Evolutionary conservation across 805 yeast genomes (phyloP).

Genomic region (Cyberlindnera samutprakarnensis): DNA sequence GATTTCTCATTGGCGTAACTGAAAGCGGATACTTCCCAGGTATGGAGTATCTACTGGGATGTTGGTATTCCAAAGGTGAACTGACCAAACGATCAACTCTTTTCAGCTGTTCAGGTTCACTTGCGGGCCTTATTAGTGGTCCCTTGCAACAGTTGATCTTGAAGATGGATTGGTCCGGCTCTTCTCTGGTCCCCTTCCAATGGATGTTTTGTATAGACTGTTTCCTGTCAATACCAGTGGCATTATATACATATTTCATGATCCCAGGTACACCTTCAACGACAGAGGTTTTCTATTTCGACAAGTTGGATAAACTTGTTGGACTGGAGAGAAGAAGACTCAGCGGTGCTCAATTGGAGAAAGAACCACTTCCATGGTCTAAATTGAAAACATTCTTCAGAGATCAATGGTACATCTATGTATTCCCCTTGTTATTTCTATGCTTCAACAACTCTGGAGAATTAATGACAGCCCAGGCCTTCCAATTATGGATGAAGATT

Average conservation of each 20-base stretch:
- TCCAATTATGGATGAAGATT: slow-evolving; percentile 37
- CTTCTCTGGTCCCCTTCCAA: slow-evolving; percentile 27
- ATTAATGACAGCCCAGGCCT: slow-evolving; percentile 32
- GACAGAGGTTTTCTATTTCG: slow-evolving; percentile 31
- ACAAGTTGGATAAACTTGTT: slow-evolving; percentile 18
- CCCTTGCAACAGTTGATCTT: slow-evolving; percentile 28
- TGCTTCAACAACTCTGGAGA: slow-evolving; percentile 13
- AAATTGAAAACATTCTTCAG: slow-evolving; percentile 33
- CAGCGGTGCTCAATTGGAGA: slow-evolving; percentile 35
- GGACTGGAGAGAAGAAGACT: slow-evolving; percentile 39
- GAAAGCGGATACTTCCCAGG: slow-evolving; percentile 37
- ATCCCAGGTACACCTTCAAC: slow-evolving; percentile 37
- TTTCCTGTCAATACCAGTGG: slow-evolving; percentile 32
- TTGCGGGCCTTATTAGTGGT: slow-evolving; percentile 28
- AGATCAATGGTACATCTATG: slow-evolving; percentile 42
- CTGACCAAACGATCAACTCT: slow-evolving; percentile 23
- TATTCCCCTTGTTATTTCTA: slow-evolving; percentile 28
- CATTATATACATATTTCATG: slow-evolving; percentile 32
- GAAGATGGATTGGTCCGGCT: slow-evolving; percentile 11
- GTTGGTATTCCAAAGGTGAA: slow-evolving; percentile 26
- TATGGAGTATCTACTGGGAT: slow-evolving; percentile 15
- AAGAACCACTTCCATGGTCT: slow-evolving; percentile 31
- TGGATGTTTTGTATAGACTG: slow-evolving; percentile 39
- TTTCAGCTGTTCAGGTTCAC: slow-evolving; percentile 25
- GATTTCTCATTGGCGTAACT: slow-evolving; percentile 32